Evolutionary conservation across 2,329 filamentous ascomycete species (phyloP).

Genomic region (Fusarium pseudonygamai): DNA sequence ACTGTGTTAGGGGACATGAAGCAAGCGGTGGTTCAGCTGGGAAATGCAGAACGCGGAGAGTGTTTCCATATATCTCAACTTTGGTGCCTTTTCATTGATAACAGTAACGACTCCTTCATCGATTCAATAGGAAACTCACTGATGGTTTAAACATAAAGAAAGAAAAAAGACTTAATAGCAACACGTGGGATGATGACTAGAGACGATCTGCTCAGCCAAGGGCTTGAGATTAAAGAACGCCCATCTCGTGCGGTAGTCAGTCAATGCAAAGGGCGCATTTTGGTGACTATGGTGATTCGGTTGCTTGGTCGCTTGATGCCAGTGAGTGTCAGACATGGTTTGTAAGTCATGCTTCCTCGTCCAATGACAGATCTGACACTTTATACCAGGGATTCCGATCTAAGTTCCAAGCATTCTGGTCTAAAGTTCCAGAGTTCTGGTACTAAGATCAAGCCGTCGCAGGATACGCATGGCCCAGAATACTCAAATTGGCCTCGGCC

Average conservation of each 20-base stretch:
- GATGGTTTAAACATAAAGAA: not conserved
- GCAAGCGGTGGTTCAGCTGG: constrained; percentile 56
- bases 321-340: constrained; percentile 57
- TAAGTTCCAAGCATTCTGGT: constrained; percentile 57
- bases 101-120: constrained; percentile 46
- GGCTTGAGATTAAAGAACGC: constrained; percentile 45
- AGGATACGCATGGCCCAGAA: constrained; percentile 43
- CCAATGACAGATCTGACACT: constrained; percentile 1
- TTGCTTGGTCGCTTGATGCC: constrained; percentile 52
- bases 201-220: constrained; percentile 46
- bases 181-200: constrained; percentile 54
- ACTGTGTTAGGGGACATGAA: constrained; percentile 54
- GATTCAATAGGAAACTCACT: not conserved
- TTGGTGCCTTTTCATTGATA: constrained; percentile 58
- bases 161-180: constrained; percentile 48
- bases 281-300: constrained; percentile 49
- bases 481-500: constrained; percentile 42
- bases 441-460: constrained; percentile 45
- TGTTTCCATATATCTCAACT: constrained; percentile 61
- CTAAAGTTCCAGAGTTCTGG: constrained; percentile 50
- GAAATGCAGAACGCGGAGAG: constrained; percentile 46
- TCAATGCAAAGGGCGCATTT: constrained; percentile 40
- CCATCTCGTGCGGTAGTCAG: constrained; percentile 37
- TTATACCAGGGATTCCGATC: constrained; percentile 49
- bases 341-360: constrained; percentile 44